These are phyloP conservation scores for Bremia lactucae DNA, from an alignment of 352 stramenopile genomes.

Conservation along the genomic window DNA sequence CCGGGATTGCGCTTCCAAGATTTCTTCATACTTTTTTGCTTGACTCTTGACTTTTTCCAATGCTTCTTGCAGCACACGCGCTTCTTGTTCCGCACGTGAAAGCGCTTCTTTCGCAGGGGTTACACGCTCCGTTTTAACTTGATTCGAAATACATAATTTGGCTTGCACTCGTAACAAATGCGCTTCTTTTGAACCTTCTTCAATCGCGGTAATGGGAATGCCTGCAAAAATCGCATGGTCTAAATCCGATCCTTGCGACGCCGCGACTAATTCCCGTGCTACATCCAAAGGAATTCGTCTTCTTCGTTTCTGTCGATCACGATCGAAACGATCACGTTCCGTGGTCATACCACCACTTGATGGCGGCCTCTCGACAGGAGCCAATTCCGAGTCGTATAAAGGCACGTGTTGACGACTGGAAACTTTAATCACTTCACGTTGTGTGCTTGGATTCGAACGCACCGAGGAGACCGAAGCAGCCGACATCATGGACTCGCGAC, in stretches of 20 bases:
- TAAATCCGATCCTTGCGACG: conserved; percentile 62
- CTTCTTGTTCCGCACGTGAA: conserved; percentile 57
- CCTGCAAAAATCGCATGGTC: conserved; percentile 60
- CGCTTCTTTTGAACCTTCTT: conserved; percentile 66
- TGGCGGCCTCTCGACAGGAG: conserved; percentile 10
- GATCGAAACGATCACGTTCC: conserved; percentile 15
- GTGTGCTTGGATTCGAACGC: conserved; percentile 41
- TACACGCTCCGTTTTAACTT: conserved; percentile 19
- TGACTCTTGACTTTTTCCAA: conserved; percentile 78
- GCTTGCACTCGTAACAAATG: conserved; percentile 73
- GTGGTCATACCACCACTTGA: too few species aligned
- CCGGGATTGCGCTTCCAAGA: conserved; percentile 56
- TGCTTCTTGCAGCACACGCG: conserved; percentile 64
- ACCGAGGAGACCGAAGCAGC: conserved; percentile 43
- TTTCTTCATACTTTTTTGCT: conserved; percentile 79
- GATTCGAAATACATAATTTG: conserved; percentile 69
- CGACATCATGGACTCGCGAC: conserved; percentile 53
- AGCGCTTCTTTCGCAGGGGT: conserved; percentile 57
- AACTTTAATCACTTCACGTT: conserved; percentile 28
- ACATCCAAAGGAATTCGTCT: conserved; percentile 76
- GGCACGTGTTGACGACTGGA: conserved; percentile 39
- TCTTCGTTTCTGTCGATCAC: conserved; percentile 52
- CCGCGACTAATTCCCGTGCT: conserved; percentile 66
- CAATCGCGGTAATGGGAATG: conserved; percentile 58
- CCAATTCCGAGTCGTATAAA: conserved; percentile 33